Percentiles rank a stretch among this genome's conserved stretches.
phyloP scores from a whole-genome alignment of 2,329 filamentous ascomycete species.

The Chaetomium strumarium region DNA sequence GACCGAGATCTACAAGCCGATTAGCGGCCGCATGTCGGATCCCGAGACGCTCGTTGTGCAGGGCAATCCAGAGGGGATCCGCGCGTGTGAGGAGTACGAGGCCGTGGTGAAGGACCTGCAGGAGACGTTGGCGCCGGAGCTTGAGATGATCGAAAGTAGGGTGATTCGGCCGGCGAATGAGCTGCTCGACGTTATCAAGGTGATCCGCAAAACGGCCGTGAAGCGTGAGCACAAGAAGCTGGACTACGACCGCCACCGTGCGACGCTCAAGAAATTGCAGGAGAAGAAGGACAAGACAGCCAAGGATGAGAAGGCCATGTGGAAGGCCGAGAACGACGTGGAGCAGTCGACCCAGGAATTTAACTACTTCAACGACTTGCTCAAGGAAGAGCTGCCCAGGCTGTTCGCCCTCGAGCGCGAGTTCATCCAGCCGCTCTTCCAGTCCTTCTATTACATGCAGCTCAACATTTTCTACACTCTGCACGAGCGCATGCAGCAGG shows the following conservation, averaged over 20 bases:
- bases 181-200: slow-evolving; percentile 89
- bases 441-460: slow-evolving; percentile 99
- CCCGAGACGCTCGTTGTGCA: slow-evolving; percentile 75
- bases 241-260: slow-evolving; percentile 85
- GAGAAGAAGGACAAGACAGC: slow-evolving; percentile 95
- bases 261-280: slow-evolving; percentile 83
- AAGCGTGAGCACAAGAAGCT: slow-evolving; percentile 98
- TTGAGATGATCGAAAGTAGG: slow-evolving; percentile 94
- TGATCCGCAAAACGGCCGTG: slow-evolving; percentile 77
- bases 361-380: slow-evolving; percentile 94
- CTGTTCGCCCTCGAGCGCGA: slow-evolving; percentile 84
- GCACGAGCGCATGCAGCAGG: slow-evolving; percentile 94
- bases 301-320: slow-evolving; percentile 96
- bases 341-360: slow-evolving; percentile 92
- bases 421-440: slow-evolving; percentile 95
- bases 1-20: slow-evolving; percentile 95
- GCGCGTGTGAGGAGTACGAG: slow-evolving; percentile 95
- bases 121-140: slow-evolving; percentile 78
- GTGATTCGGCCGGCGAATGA: slow-evolving; percentile 91
- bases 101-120: slow-evolving; percentile 83
- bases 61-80: slow-evolving; percentile 88
- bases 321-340: slow-evolving; percentile 88
- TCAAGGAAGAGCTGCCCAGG: slow-evolving; percentile 92
- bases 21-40: slow-evolving; percentile 91
- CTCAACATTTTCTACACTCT: slow-evolving; percentile 98